Base-by-base conservation (phyloP, 1,139 yeast species). In the Nakaseomyces kungkrabaensis region DNA sequence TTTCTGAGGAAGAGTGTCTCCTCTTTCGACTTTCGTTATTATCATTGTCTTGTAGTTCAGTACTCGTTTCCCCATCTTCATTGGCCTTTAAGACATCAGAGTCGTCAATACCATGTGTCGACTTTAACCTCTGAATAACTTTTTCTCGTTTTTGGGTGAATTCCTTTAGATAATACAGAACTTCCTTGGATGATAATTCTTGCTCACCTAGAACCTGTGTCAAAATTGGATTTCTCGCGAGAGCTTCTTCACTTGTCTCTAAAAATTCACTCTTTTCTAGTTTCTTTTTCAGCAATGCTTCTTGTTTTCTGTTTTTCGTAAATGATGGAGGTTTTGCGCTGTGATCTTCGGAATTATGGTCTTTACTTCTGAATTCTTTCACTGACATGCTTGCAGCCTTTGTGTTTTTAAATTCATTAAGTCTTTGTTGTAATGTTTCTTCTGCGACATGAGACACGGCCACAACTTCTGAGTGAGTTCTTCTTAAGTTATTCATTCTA, bases 401-500 rank as follows among this genome's bases (percentile, higher is more conserved):
- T 0, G 98, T 89, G 50, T 75, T 74, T 58, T 81, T 82, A 65
- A 94, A 94, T 68, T 94, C 99, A 59, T 83, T 84, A 56, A 94
- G 74, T 60, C 99, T 77, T 56, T 87, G 77, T 65, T 92, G 97
- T 47, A 94, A 75, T 0, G 99, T 94, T 54, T 85, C 95, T 58
- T 88, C 95, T 3, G 96, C 96, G 32, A 94, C 92, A 67, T 88
- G 96, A 1, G 98, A 94, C 26, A 92, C 92, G 0, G 95, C 94
- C 25, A 92, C 97, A 50, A 94, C 84, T 64, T 94, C 97, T 1
- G 92, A 80, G 67, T 92, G 96, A 4, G 95, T 84, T 61, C 97
- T 75, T 60, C 96, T 77, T 65, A 86, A 82, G 62, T 90, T 90
- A 68, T 92, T 92, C 97, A 92, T 92, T 68, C 98, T 77, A 3